Evolutionary conservation across 176 grass and related monocot genomes (phyloP), one percentile per base, ranked within the genome.

Genomic region (Oryza punctata): DNA sequence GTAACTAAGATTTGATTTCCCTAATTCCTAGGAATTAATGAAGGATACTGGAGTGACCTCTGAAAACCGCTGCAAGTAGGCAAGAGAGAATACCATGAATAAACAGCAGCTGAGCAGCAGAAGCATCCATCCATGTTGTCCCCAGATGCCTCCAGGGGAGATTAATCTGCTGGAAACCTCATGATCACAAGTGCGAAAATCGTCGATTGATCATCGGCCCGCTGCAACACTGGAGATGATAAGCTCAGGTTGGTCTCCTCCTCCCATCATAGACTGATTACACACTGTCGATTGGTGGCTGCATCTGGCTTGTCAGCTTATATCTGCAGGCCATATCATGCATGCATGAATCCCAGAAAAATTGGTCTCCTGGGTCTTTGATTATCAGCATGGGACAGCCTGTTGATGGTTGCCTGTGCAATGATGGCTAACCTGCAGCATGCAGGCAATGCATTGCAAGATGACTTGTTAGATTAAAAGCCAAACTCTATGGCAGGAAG

Each of bases 221-320:
- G 3, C 25, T 30, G 71, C 15, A 0, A 1, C 26, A 50, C 43
- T 29, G 43, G 71, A 21, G 52, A 57, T 57, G 44, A 47, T 49
- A 49, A 49, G 7, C 23, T 12, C 70, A 72, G 40, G 40, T n/a
- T 65, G n/a, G 69, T 49, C 70, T 50, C 43, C 46, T 4, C 24
- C 12, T 50, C 5, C 28, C 2, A 75, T 75, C 49, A 59, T 54
- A 28, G 10, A 18, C 46, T 35, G 45, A 13, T 21, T 27, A 50
- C 10, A 52, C 45, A 37, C 29, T 76, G 73, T 23, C 30, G 37
- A 37, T 32, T 1, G 10, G 29, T 76, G 73, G 73, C 73, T 76
- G 49, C 73, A 23, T 76, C 73, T 59, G 29, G 28, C 19, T 76
- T 76, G 73, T 60, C 73, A 74, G 73, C 29, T 76, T 76, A 45